phyloP scores from a whole-genome alignment of 108 stramenopile species.

The Skeletonema potamos region DNA sequence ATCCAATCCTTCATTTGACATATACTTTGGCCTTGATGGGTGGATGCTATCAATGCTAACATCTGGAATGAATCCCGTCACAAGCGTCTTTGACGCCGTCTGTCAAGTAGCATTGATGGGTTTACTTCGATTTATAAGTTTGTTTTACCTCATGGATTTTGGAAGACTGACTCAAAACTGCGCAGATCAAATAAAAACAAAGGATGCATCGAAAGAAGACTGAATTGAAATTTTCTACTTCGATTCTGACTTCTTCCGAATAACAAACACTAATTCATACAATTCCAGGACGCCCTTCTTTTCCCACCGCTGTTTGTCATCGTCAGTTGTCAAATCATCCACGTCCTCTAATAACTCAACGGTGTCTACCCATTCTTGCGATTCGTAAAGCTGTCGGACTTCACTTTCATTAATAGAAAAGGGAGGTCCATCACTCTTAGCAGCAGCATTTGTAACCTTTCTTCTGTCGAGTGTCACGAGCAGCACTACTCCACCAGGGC shows the following conservation, averaged over 20 bases:
- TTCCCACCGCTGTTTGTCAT: conserved; percentile 48
- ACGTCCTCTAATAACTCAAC: conserved; percentile 49
- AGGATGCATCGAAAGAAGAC: background rate
- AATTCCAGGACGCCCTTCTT: conserved; percentile 36
- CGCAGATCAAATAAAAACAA: background rate
- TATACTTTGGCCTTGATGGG: conserved; percentile 81
- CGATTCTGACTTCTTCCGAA: conserved; percentile 18
- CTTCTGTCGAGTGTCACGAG: conserved; percentile 63
- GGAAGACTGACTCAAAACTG: conserved; percentile 61
- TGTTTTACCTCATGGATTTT: conserved; percentile 82
- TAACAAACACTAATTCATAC: conserved; percentile 45
- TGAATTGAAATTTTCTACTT: background rate
- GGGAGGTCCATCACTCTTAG: conserved; percentile 63
- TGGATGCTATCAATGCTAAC: conserved; percentile 81
- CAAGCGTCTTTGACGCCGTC: conserved; percentile 54
- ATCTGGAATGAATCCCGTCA: conserved; percentile 75
- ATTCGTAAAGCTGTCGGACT: conserved; percentile 50
- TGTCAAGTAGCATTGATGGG: conserved; percentile 71
- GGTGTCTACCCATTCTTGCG: conserved; percentile 55
- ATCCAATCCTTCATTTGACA: conserved; percentile 58
- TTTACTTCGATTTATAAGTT: conserved; percentile 66
- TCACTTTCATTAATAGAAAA: conserved; percentile 60
- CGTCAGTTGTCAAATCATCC: conserved; percentile 50
- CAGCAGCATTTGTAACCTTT: conserved; percentile 32
- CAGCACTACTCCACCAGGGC: conserved; percentile 63